Evolutionary conservation across 768 basidiomycete genomes (phyloP), one percentile per base, ranked within the genome.

Genomic region (Clitopilus passeckerianus): DNA sequence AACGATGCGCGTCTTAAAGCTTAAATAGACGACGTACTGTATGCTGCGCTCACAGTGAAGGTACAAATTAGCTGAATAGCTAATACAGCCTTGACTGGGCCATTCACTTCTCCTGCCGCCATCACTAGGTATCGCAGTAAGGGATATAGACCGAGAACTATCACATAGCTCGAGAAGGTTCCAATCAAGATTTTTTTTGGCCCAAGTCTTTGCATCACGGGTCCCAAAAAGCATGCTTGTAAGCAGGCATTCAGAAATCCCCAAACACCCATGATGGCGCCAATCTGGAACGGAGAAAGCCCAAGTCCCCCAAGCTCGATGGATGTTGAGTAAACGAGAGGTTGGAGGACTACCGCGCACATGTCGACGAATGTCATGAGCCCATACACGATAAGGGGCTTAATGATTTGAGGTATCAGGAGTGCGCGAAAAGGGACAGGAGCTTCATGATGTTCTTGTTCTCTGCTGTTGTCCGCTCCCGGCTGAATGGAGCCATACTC

Each of bases 271-370:
- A 85, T 73, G 54, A 84, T 79, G 16, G 72, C 70, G 15, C 86
- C 86, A 24, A 89, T 87, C 6, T 66, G 64, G 20, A 75, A 75
- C 3, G 85, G 79, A 30, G 75, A 68, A 35, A 86, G 70, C 12
- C 84, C 84, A 20, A 87, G 76, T 0, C 86, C 86, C 15, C 86
- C 86, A 2, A 78, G 67, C 7, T 69, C 66, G 52, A 81, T 68
- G 1, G 87, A 81, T 0, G 84, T 84, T 24, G 83, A 80, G 58
- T 68, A 73, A 58, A 75, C 62, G 46, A 75, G 68, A 4, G 71
- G 70, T 14, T 68, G 53, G 16, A 75, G 64, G 22, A 65, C 68
- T 37, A 67, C 63, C 53, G 67, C 64, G 12, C 65, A 56, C 65
- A 69, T 70, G 43, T 74, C 70, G 10, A 66, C 54, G 56, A 73